Base-by-base conservation (phyloP, 2,329 filamentous ascomycete species). In the Botrytis squamosa region DNA sequence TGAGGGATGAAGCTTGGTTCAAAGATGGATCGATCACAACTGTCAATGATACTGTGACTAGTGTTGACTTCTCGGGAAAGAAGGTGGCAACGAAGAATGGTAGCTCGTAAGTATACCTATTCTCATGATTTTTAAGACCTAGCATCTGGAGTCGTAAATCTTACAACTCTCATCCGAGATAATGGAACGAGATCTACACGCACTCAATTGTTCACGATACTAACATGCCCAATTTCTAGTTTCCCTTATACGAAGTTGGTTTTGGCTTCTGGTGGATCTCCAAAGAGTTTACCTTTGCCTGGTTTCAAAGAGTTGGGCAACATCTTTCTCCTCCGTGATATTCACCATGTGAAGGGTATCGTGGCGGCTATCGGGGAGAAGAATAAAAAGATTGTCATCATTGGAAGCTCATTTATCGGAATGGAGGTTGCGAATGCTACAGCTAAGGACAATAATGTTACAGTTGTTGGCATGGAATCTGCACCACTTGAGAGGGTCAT, bases 331-430 rank as follows among this genome's bases (percentile, higher is more conserved):
- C 87, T 99, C 18, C 90, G 96, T 71, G 91, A 86, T 18, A 86
- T 97, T n/a, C 87, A 91, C 60, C 91, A 98, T 80, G 89, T 91
- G 0, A 89, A 95, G 81, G 87, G 86, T 74, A 98, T 99, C 77
- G 86, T 94, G 40, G 87, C 85, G 1, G 93, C 94, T 10, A 92
- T 97, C 65, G 94, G 94, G 44, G 89, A 93, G 62, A 92, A 93
- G 80, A 90, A 90, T 74, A 98, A 97, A 87, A 98, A 97, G 83
- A 90, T 99, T 77, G 94, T 97, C 65, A 87, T 99, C 22, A 87
- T 99, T 71, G 96, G 96, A 59, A 95, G 92, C 74, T 97, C 94
- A 0, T 99, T 99, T 83, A 99, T 99, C 80, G 96, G 96, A 59
- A 97, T 99, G 93, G 96, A 99, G 83, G 89, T 97, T n/a, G 95